Conservation (phyloP, 2,329 filamentous ascomycete genomes). For the Monosporascus ibericus region DNA sequence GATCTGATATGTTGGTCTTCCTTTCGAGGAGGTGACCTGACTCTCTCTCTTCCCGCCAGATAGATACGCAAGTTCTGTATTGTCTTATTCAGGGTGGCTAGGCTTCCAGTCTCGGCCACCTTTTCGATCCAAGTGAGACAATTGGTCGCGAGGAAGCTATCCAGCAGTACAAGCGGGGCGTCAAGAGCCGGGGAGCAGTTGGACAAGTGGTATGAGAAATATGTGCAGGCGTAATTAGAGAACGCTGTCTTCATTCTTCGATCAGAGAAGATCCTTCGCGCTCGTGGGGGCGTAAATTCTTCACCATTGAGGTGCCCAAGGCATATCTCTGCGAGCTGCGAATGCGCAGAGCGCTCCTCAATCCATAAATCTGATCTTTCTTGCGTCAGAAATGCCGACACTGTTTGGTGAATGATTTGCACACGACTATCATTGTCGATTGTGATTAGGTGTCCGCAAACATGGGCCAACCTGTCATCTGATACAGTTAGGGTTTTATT, state of each 20-base stretch:
- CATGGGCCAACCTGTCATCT: neutral
- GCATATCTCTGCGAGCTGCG: neutral
- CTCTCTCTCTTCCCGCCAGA: neutral
- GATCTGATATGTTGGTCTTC: neutral
- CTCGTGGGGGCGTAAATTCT: neutral
- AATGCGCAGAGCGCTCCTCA: constrained; percentile 1
- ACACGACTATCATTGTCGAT: neutral
- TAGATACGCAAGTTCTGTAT: neutral
- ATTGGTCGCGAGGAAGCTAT: neutral
- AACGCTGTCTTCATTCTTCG: neutral
- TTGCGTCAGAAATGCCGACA: constrained; percentile 1
- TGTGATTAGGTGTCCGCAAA: constrained; percentile 3
- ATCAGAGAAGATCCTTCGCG: neutral
- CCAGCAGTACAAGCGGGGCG: neutral
- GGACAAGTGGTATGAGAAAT: constrained; percentile 3
- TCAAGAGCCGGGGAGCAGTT: neutral
- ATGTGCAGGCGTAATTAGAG: neutral
- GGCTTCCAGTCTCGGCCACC: neutral
- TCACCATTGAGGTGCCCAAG: neutral
- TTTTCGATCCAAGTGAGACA: constrained; percentile 1
- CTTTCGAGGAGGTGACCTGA: neutral
- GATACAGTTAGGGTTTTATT: neutral
- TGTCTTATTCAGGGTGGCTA: neutral
- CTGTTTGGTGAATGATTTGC: constrained; percentile 2
- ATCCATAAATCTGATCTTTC: constrained; percentile 1